Percentiles rank a stretch among this genome's conserved stretches.
Conservation (phyloP, 306 rosid species). For the Acacia acuminata region DNA sequence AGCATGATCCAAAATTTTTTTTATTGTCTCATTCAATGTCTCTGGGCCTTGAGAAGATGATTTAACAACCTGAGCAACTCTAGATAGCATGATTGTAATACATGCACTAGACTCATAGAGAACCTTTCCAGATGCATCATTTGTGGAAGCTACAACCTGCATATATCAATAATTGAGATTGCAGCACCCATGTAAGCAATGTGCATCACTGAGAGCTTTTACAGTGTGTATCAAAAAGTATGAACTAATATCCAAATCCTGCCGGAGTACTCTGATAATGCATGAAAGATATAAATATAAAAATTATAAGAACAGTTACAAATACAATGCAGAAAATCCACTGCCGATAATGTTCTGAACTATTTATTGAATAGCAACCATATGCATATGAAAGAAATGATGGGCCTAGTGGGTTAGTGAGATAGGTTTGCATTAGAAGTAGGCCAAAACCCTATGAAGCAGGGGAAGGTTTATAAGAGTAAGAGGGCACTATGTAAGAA, state of each 20-base stretch:
- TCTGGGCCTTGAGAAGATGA: slow-evolving; percentile 53
- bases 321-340: not conserved
- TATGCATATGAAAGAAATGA: not conserved
- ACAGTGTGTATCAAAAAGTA: not conserved
- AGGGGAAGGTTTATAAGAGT: not conserved
- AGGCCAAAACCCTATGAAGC: not conserved
- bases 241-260: slow-evolving; percentile 5
- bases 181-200: slow-evolving; percentile 29
- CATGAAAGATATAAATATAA: not conserved
- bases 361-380: not conserved
- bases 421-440: not conserved
- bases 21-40: slow-evolving; percentile 46
- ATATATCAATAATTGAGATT: slow-evolving; percentile 40
- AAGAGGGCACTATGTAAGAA: not conserved
- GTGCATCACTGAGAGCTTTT: slow-evolving; percentile 7
- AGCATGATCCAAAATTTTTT: slow-evolving; percentile 77
- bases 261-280: not conserved
- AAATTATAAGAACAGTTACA: not conserved
- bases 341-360: not conserved
- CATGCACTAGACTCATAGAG: slow-evolving; percentile 79
- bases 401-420: not conserved
- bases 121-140: slow-evolving; percentile 75
- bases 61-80: slow-evolving; percentile 63
- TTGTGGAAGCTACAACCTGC: slow-evolving; percentile 69
- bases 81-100: slow-evolving; percentile 69